Base-by-base conservation (phyloP, 129 eudicot species). In the Logfia minima region DNA sequence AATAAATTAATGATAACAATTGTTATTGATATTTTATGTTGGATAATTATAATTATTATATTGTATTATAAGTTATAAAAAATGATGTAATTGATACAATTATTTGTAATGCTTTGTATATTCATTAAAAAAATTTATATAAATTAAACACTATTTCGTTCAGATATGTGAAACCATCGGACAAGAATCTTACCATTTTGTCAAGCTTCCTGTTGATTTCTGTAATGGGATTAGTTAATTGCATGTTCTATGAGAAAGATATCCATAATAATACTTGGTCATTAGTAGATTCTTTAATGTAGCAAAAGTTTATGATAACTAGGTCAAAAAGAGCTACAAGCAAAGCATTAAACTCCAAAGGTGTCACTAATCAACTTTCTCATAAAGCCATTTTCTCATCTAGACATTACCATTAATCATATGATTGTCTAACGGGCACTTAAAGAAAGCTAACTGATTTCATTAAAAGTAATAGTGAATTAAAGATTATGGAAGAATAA, bases 111-210 rank as follows among this genome's bases (percentile, higher is more conserved):
- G 48, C 14, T 41, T 9, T 41, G 13, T 10, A 9, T 8, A 41
- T 9, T 41, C 4, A 9, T 41, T 9, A n/a, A 9, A 8, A 1
- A 1, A 1, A 1, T 39, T 6, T 6, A 35, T 8, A 39, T 39
- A 39, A 39, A 39, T 1, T 8, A 8, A 39, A n/a, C 11, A 58
- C 14, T 22, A 23, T 10, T 26, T 26, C 10, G 26, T 23, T 22
- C 28, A 28, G 16, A 6, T 7, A 19, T 1, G 26, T 19, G 63
- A 41, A 70, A 5, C 37, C 61, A 24, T 45, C 48, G 24, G 18
- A 45, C 41, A n/a, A n/a, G n/a, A n/a, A n/a, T 73, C 24, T 66
- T 73, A 22, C 77, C 67, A 59, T 55, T 56, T 32, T 37, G 22
- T 73, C 11, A 73, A 72, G 67, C 3, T 45, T 73, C 35, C 53